Evolutionary conservation across 805 yeast species (phyloP).

Genomic region (Spathaspora gorwiae): DNA sequence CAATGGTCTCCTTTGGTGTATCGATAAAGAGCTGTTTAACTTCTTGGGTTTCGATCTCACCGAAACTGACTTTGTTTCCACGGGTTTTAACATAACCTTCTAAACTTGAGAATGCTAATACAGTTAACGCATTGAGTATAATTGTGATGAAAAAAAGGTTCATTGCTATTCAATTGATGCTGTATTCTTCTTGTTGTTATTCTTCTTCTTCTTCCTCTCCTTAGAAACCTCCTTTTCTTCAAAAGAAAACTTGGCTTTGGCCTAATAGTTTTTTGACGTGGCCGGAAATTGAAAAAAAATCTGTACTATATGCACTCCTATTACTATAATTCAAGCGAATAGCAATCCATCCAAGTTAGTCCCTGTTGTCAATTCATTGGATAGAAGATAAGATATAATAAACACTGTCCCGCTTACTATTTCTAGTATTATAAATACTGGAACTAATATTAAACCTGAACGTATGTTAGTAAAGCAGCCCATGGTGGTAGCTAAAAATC

Average conservation of each 20-base stretch:
- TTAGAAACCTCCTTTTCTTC: too few species aligned
- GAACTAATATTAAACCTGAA: constrained; percentile 9
- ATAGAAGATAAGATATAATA: constrained; percentile 5
- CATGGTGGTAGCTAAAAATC: background rate
- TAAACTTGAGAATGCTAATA: constrained; percentile 24
- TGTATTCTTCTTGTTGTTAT: background rate
- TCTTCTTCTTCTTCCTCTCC: background rate
- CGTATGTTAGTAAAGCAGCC: constrained; percentile 1
- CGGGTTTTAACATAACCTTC: constrained; percentile 27
- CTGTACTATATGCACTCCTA: constrained; percentile 1
- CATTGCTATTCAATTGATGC: background rate
- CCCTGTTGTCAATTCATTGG: constrained; percentile 3
- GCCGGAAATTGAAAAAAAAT: constrained; percentile 8
- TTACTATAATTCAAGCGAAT: background rate
- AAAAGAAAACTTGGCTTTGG: too few species aligned
- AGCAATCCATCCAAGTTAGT: constrained; percentile 3
- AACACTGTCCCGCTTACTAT: constrained; percentile 7
- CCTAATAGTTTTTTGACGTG: constrained; percentile 10
- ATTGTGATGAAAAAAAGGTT: background rate
- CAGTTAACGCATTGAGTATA: constrained; percentile 16
- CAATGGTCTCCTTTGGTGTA: constrained; percentile 28
- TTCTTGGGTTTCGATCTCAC: constrained; percentile 28
- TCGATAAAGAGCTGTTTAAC: constrained; percentile 25
- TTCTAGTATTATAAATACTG: constrained; percentile 6
- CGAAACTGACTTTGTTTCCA: constrained; percentile 19